A percentile compares a stretch with the other conserved stretches of the same genome.
These are phyloP conservation scores for Fusarium marasasianum DNA, from an alignment of 2,329 filamentous ascomycete species.

Conservation along the genomic window DNA sequence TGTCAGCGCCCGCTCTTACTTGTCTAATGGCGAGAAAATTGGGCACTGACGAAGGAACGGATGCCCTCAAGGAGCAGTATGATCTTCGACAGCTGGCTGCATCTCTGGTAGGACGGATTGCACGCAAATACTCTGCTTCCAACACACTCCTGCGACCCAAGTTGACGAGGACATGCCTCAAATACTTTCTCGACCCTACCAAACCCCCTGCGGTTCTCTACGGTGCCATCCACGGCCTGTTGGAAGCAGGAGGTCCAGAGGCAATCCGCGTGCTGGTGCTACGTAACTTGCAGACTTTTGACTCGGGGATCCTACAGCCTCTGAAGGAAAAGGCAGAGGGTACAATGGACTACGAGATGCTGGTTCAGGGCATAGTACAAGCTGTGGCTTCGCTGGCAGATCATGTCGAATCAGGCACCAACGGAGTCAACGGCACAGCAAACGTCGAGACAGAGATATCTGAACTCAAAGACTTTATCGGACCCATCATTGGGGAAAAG, in stretches of 20 bases:
- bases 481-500: constrained; percentile 61
- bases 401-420: constrained; percentile 46
- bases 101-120: constrained; percentile 81
- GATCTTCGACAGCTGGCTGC: constrained; percentile 85
- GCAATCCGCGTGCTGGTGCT: constrained; percentile 66
- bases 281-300: constrained; percentile 65
- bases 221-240: constrained; percentile 83
- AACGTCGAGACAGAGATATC: constrained; percentile 50
- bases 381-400: constrained; percentile 58
- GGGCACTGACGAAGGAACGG: constrained; percentile 65
- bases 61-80: constrained; percentile 72
- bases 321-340: constrained; percentile 61
- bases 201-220: constrained; percentile 88
- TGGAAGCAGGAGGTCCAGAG: constrained; percentile 76
- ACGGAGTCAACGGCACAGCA: constrained; percentile 53
- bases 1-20: constrained; percentile 89
- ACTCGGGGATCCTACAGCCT: constrained; percentile 62
- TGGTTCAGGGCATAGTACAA: constrained; percentile 65
- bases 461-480: constrained; percentile 64
- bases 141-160: constrained; percentile 87
- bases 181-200: constrained; percentile 87
- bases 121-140: constrained; percentile 80
- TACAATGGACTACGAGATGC: constrained; percentile 63
- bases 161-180: constrained; percentile 91
- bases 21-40: constrained; percentile 84